phyloP scores from a whole-genome alignment of 768 basidiomycete genomes.

The Russula compacta region DNA sequence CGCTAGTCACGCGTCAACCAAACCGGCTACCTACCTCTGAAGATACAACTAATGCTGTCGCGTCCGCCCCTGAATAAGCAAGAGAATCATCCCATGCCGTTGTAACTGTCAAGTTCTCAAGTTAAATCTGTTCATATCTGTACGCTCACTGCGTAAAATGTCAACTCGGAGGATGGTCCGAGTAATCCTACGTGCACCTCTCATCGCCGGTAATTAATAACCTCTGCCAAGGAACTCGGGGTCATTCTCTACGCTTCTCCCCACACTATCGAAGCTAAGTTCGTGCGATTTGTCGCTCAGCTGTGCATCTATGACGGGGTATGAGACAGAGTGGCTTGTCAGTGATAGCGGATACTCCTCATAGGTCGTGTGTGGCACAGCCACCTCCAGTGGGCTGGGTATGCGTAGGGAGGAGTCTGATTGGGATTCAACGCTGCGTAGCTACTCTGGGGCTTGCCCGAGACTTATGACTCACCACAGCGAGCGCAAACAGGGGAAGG shows the following conservation, averaged over 20 bases:
- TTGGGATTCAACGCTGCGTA: neutral
- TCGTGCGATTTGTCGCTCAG: neutral
- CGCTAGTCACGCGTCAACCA: no score
- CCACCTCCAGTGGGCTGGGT: neutral
- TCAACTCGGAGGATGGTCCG: no score
- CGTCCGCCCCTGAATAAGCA: no score
- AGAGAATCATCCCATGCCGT: no score
- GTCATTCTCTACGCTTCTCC: neutral
- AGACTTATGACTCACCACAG: neutral
- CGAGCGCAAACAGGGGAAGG: neutral
- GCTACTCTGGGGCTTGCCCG: neutral
- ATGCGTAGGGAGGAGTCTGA: neutral
- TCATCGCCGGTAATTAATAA: no score
- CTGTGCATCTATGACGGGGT: neutral
- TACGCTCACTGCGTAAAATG: no score
- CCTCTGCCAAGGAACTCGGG: no score
- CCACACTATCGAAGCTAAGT: neutral
- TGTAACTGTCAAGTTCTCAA: no score
- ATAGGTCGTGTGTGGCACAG: neutral
- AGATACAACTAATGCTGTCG: no score
- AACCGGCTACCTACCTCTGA: no score
- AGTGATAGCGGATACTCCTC: neutral
- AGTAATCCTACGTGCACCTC: no score
- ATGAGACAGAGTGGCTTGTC: neutral
- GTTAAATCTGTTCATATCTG: no score